Evolutionary conservation across 2,329 filamentous ascomycete genomes (phyloP), one percentile per base, ranked within the genome.

Genomic region (Leptoxyphium fumago): DNA sequence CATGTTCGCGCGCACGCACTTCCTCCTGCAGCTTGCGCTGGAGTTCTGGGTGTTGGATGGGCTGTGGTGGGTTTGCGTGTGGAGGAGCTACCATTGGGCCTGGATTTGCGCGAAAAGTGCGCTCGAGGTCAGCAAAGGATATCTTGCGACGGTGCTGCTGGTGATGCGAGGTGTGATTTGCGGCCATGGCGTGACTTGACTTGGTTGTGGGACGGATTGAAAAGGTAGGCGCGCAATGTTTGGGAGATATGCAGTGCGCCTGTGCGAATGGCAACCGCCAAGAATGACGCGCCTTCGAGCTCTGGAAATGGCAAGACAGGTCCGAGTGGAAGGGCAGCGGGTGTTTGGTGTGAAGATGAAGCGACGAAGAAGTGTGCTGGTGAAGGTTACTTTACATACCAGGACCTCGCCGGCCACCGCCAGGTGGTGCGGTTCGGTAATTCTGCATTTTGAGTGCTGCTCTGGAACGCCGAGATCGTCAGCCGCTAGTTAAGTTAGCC

Each of bases 1-100:
- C 71, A 52, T 71, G 73, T 39, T 77, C 75, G 51, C 71, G 65
- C 34, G 57, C 54, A 32, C 59, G 56, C 44, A 61, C 52, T 40
- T 64, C 63, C 48, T 64, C 65, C 45, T 64, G 61, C 46, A 66
- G 61, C 49, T 69, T 66, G 45, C 63, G 63, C 45, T 69, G 65
- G 43, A 68, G 59, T 50, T 70, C 67, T 54, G 66, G 60, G 46
- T 56, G 55, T 52, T 51, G 53, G 52, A 58, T 67, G 42, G 64
- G 69, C 18, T 67, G 68, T 46, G 71, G 67, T 32, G 66, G 63
- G 38, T 52, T 50, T 44, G 51, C 42, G 54, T 58, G 46, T 46
- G 50, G 53, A 43, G 52, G 51, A 44, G 56, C 54, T 34, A 56
- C 52, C 52, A 69, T 64, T 41, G 66, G 67, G 49, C 62, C 67